Base-by-base conservation (phyloP, 306 rosid genomes). In the Trifolium repens region DNA sequence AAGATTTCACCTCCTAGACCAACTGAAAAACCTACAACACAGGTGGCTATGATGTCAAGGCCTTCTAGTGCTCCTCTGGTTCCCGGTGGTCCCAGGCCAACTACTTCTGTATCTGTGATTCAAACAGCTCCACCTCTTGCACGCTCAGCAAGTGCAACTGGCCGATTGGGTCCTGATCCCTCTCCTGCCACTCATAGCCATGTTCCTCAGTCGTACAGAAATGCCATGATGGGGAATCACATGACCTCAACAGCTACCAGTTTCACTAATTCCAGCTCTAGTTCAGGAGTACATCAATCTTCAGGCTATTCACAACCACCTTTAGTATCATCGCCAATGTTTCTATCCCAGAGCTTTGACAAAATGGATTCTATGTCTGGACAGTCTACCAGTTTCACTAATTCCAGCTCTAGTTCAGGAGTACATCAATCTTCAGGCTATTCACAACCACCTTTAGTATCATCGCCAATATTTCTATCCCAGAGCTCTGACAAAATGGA, bases 111-210 rank as follows among this genome's bases (percentile, higher is more conserved):
- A 73, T 77, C 89, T 44, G 69, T 84, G 86, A 93, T 84, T 70
- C 99, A 92, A 77, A 87, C 92, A 47, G 75, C 93, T 72, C 98
- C 91, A 13, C 82, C 67, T 34, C 92, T 90, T 68, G 91, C 91
- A 83, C 96, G 97, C 76, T 96, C 99, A 14, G 85, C 76, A 75
- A 96, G 97, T 76, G 96, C 98, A 50, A 86, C 94, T 52, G 96
- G 97, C 63, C 87, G 97, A 78, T 85, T 96, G 85, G 97, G 98
- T 71, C 97, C 98, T 22, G 99, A 96, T 50, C 89, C 93, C 63
- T 83, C 92, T 1, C 88, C 93, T 30, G 91, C 92, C 35, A 88
- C 97, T 16, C 97, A 84, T 66, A 89, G 93, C 74, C 83, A 78
- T 78, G 84, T 76, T 83, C 96, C 93, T 35, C 99, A 87, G 78